phyloP scores from a whole-genome alignment of 371 early-diverging fungal species.

The Gilbertella persicaria region DNA sequence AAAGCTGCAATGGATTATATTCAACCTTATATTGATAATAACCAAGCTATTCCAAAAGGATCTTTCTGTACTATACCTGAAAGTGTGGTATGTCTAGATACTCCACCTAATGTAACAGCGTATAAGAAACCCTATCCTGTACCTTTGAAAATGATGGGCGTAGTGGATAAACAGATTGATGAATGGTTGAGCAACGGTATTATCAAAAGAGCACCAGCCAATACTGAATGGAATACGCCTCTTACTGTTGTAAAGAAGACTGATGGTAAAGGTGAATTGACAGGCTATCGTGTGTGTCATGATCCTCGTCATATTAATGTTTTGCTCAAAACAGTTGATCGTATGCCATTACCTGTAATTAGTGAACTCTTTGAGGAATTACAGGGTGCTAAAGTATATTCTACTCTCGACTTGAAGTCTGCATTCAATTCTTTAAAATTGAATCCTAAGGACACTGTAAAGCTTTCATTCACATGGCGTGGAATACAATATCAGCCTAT shows the following conservation, averaged over 20 bases:
- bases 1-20: conserved; percentile 6
- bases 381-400: conserved; percentile 2
- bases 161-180: conserved; percentile 4
- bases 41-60: conserved; percentile 6
- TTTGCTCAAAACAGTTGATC: conserved; percentile 4
- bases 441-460: not conserved
- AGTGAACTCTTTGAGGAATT: conserved; percentile 17
- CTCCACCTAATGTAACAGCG: conserved; percentile 1
- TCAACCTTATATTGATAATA: conserved; percentile 2
- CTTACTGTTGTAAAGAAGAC: conserved; percentile 13
- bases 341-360: conserved; percentile 10
- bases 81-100: conserved; percentile 4
- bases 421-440: conserved; percentile 15
- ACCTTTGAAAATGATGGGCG: not conserved
- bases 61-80: too few relatives aligned
- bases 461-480: conserved; percentile 5
- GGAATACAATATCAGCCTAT: conserved; percentile 3
- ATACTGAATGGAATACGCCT: conserved; percentile 6
- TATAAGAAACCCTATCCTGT: conserved; percentile 12
- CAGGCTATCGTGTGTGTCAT: conserved; percentile 9
- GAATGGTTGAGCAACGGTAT: too few relatives aligned
- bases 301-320: conserved; percentile 15
- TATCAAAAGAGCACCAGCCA: conserved; percentile 3
- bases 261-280: conserved; percentile 12
- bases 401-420: conserved; percentile 11